Percentiles rank a stretch among this genome's conserved stretches.
phyloP scores from a whole-genome alignment of 2,329 filamentous ascomycete genomes.

The Amylocarpus encephaloides region DNA sequence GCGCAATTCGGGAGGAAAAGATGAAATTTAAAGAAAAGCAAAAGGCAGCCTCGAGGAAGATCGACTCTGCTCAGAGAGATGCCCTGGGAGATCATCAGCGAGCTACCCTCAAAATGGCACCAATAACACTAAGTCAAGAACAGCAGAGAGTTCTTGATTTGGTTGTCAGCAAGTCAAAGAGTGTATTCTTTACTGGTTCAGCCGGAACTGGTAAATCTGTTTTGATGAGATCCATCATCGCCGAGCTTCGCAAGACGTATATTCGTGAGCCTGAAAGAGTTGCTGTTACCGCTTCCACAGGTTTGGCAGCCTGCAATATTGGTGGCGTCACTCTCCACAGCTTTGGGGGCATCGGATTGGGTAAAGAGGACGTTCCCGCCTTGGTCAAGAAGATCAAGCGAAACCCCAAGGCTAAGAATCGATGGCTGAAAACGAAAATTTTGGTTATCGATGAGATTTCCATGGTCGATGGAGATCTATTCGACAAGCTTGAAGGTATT shows the following conservation, averaged over 20 bases:
- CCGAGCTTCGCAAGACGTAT: conserved; percentile 70
- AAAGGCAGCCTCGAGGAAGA: conserved; percentile 40
- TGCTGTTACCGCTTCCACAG: conserved; percentile 91
- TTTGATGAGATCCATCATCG: conserved; percentile 85
- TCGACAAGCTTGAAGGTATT: conserved; percentile 90
- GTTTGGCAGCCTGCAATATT: conserved; percentile 92
- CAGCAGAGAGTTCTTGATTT: conserved; percentile 78
- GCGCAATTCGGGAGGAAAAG: conserved; percentile 71
- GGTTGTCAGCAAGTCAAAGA: conserved; percentile 73
- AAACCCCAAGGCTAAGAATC: conserved; percentile 79
- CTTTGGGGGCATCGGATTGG: conserved; percentile 90
- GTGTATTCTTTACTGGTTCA: conserved; percentile 96
- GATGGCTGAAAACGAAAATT: conserved; percentile 84
- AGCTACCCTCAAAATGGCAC: conserved; percentile 31
- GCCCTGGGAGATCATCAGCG: conserved; percentile 39
- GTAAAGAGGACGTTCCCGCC: conserved; percentile 75
- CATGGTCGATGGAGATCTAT: conserved; percentile 96
- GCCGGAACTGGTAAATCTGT: conserved; percentile 97
- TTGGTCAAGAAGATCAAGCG: conserved; percentile 86
- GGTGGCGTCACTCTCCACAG: conserved; percentile 94
- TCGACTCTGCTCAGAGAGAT: conserved; percentile 38
- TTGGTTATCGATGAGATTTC: conserved; percentile 93
- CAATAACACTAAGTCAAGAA: conserved; percentile 64
- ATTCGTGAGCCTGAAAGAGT: conserved; percentile 72
- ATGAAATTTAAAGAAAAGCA: conserved; percentile 63